Percentiles rank a stretch among this genome's conserved stretches.
phyloP scores from a whole-genome alignment of 306 rosid genomes.

The Parietaria judaica region DNA sequence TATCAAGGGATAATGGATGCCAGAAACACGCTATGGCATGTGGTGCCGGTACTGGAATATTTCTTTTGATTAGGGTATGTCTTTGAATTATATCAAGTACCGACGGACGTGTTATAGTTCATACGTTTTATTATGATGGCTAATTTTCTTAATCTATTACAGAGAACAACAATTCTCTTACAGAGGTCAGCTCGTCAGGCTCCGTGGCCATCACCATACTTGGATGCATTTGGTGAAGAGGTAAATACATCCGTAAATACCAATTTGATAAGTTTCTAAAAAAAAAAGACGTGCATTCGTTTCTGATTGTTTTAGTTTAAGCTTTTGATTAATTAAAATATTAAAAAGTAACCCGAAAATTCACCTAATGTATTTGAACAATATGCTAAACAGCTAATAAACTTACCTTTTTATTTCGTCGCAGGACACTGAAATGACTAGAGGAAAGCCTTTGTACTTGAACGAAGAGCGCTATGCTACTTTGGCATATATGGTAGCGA shows the following conservation, averaged over 20 bases:
- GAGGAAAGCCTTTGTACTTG: slow-evolving; percentile 91
- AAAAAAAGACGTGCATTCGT: no score
- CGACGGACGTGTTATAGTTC: not conserved
- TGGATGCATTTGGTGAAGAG: slow-evolving; percentile 98
- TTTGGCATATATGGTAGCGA: slow-evolving; percentile 69
- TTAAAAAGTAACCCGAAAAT: not conserved
- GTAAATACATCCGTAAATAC: slow-evolving; percentile 25
- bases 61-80: slow-evolving; percentile 75
- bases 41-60: slow-evolving; percentile 91
- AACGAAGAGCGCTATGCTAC: slow-evolving; percentile 92
- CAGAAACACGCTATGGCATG: slow-evolving; percentile 78
- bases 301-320: not conserved
- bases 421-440: slow-evolving; percentile 71
- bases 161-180: slow-evolving; percentile 80
- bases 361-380: not conserved
- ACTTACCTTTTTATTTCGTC: slow-evolving; percentile 2
- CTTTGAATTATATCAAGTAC: not conserved
- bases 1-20: slow-evolving; percentile 75
- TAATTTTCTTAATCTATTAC: slow-evolving; percentile 17
- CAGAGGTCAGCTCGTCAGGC: slow-evolving; percentile 96
- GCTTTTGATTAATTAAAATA: no score
- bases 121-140: not conserved
- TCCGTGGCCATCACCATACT: slow-evolving; percentile 93
- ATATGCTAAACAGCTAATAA: not conserved
- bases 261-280: not conserved